Evolutionary conservation across 768 basidiomycete genomes (phyloP).

Genomic region (Tricholoma sp.): DNA sequence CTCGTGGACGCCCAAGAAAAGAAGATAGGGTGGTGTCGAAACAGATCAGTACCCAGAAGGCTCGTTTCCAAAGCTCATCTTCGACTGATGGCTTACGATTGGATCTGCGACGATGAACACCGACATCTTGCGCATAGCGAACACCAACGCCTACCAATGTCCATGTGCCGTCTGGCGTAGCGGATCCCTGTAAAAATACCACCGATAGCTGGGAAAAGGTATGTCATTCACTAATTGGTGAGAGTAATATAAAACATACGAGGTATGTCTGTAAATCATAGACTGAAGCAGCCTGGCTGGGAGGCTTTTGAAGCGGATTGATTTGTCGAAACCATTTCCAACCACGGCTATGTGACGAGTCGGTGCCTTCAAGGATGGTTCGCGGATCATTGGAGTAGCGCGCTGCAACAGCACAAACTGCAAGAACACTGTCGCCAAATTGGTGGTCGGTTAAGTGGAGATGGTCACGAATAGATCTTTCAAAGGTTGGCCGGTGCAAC

Average conservation of each 20-base stretch:
- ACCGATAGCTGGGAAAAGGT: conserved; percentile 29
- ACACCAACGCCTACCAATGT: conserved; percentile 48
- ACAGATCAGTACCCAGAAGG: conserved; percentile 37
- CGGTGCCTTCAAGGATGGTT: conserved; percentile 29
- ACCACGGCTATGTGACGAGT: conserved; percentile 42
- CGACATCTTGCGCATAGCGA: conserved; percentile 54
- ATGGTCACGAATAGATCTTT: conserved; percentile 38
- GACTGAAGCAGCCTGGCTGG: conserved; percentile 53
- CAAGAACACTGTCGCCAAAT: conserved; percentile 55
- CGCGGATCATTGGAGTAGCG: conserved; percentile 53
- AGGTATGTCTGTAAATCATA: conserved; percentile 69
- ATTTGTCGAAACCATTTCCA: conserved; percentile 64
- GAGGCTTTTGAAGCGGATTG: conserved; percentile 50
- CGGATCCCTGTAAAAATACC: conserved; percentile 38
- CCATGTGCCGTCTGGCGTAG: conserved; percentile 48
- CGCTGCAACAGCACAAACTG: conserved; percentile 58
- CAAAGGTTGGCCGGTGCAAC: conserved; percentile 65
- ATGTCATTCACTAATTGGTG: background rate
- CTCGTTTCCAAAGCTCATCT: conserved; percentile 57
- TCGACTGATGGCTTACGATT: conserved; percentile 33
- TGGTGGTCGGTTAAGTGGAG: conserved; percentile 43
- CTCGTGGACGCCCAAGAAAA: conserved; percentile 17
- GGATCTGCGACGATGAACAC: conserved; percentile 42
- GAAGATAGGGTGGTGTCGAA: conserved; percentile 13
- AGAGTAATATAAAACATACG: conserved; percentile 30